Conservation (phyloP, 179 eudicot genomes). For the Pouteria campechiana region DNA sequence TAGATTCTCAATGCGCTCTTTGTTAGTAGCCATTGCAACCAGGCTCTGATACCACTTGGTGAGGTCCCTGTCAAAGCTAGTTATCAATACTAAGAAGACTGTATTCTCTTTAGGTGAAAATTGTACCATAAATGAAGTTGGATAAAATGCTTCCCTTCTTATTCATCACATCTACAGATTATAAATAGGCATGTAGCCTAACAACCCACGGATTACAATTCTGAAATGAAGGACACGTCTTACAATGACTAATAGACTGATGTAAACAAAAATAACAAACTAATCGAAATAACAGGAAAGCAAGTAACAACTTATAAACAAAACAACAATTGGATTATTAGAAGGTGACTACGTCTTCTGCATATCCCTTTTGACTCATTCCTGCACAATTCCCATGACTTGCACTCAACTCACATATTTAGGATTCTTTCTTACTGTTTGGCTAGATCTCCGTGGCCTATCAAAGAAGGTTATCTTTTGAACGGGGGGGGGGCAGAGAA, state of each 20-base stretch:
- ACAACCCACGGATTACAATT: not conserved
- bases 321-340: not conserved
- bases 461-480: no score
- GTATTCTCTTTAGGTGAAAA: no score
- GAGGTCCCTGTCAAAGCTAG: no score
- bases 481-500: no score
- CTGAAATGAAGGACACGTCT: not conserved
- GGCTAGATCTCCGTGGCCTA: not conserved
- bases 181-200: not conserved
- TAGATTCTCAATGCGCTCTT: no score
- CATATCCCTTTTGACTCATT: not conserved
- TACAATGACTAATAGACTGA: not conserved
- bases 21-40: no score
- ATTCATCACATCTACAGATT: not conserved
- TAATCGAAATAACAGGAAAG: not conserved
- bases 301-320: not conserved
- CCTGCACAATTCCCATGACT: not conserved
- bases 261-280: not conserved
- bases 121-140: no score
- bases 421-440: no score
- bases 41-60: no score
- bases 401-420: not conserved
- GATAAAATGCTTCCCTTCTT: not conserved
- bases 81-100: no score
- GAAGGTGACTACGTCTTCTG: not conserved